Base-by-base conservation (phyloP, 768 basidiomycete genomes). In the Mrakia gelida region DNA sequence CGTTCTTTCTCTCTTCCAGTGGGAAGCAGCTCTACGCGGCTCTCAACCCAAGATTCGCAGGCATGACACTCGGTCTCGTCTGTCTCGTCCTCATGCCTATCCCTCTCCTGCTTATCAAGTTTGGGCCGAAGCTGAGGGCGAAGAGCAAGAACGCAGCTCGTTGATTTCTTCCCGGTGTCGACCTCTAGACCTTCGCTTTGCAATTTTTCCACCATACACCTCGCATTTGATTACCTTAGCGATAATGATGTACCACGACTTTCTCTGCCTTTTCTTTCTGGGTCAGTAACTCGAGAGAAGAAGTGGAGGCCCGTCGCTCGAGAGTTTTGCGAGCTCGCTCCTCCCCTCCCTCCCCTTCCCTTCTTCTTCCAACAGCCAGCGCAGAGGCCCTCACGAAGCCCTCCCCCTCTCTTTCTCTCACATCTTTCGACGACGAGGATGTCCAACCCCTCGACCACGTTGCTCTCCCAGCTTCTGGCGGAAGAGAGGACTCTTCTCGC, bases 41-140 rank as follows among this genome's bases (percentile, higher is more conserved):
- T 5, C 38, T 70, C 38, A 70, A 70, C 67, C 67, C 67, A 21
- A 18, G 67, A 11, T 41, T 45, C 67, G 67, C 67, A 18, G 67
- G 67, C 7, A 11, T 70, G 23, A 10, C 26, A 1, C 67, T 70
- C 41, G 67, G 67, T 38, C 67, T 70, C 67, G 23, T 70, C 41
- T 70, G 67, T 15, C 34, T 70, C 38, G 41, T 38, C 1, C 67
- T 86, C 70, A 80, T 81, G 21, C 82, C 82, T 0, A 81, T 83
- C 52, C 81, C 82, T 26, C 81, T 81, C 77, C 70, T 81, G 10
- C 75, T 83, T 67, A 26, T 59, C n/a, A n/a, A 13, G n/a, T 59
- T 59, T 59, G 59, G 59, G 21, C 49, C 49, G 11, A 18, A 16
- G 7, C 15, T 52, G 49, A 16, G 49, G 18, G 49, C 49, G 4